A percentile compares a stretch with the other conserved stretches of the same genome.
These are phyloP conservation scores for Euphorbia peplus DNA, from an alignment of 345 rosid species.

Conservation along the genomic window DNA sequence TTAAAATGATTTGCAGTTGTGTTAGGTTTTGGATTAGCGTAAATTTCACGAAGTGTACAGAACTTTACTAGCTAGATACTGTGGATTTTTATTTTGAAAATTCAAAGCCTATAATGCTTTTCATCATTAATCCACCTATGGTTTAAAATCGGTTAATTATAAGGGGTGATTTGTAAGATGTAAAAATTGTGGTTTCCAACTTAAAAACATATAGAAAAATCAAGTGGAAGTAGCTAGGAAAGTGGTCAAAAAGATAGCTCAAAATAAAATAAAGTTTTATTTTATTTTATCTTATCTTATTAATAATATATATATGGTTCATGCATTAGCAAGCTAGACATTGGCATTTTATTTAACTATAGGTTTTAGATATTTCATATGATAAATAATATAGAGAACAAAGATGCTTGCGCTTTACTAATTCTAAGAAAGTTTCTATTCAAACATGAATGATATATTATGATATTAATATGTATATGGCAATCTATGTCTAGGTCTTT, in stretches of 20 bases:
- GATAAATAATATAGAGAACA: neutral
- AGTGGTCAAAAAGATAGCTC: constrained; percentile 5
- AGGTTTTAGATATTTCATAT: neutral
- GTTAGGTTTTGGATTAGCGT: constrained; percentile 6
- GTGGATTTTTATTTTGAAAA: neutral
- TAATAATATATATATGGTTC: constrained; percentile 15
- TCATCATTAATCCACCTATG: neutral
- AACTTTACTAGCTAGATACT: neutral
- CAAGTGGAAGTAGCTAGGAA: neutral
- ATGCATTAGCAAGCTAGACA: constrained; percentile 1
- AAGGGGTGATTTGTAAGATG: neutral
- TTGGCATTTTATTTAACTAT: neutral
- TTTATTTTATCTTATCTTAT: neutral
- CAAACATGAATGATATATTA: neutral
- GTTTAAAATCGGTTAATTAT: neutral
- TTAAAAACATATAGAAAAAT: too few relatives aligned
- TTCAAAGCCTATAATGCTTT: neutral
- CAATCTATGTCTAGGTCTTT: too few relatives aligned
- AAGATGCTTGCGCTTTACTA: constrained; percentile 2
- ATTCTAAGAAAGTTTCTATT: neutral
- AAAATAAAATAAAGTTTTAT: too few relatives aligned
- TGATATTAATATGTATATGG: too few relatives aligned
- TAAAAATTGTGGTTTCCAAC: too few relatives aligned
- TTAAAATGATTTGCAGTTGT: neutral
- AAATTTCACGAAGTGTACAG: neutral